These are phyloP conservation scores for Scenedesmus sp. DNA, from an alignment of 163 green algal species.

Conservation along the genomic window DNA sequence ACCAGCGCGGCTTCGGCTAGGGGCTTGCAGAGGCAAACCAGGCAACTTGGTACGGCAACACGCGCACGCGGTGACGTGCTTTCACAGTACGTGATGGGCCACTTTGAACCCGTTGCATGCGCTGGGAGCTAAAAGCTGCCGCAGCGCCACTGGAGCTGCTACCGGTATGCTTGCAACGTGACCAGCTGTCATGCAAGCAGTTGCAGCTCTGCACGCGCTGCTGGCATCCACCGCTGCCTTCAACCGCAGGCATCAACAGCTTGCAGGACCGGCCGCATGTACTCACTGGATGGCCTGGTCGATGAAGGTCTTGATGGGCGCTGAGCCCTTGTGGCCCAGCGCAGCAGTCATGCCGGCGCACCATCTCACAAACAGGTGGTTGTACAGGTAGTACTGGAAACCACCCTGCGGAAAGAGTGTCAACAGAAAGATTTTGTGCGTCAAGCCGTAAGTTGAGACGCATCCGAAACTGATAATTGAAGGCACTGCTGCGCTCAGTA, in stretches of 20 bases:
- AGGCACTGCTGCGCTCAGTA: background rate
- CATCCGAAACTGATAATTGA: background rate
- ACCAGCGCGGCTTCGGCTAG: too few species aligned
- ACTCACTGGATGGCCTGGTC: conserved; percentile 88
- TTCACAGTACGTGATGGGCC: too few species aligned
- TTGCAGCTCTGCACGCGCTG: background rate
- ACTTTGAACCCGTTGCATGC: background rate
- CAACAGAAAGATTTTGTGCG: background rate
- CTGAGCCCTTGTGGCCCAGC: conserved; percentile 76
- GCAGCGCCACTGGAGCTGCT: background rate
- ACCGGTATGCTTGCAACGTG: background rate
- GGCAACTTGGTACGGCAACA: background rate
- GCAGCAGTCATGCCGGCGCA: conserved; percentile 73
- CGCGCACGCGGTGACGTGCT: background rate
- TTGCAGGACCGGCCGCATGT: too few species aligned
- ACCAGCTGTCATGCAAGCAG: background rate
- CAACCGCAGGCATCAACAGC: background rate
- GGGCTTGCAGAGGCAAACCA: too few species aligned
- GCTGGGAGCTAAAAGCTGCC: too few species aligned
- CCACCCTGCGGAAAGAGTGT: conserved; percentile 58
- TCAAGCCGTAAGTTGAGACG: background rate
- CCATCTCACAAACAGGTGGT: conserved; percentile 82
- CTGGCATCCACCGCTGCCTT: background rate
- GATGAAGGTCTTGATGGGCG: conserved; percentile 86
- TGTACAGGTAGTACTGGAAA: conserved; percentile 88